Conservation (phyloP, 129 eudicot genomes). For the Cynara cardunculus region DNA sequence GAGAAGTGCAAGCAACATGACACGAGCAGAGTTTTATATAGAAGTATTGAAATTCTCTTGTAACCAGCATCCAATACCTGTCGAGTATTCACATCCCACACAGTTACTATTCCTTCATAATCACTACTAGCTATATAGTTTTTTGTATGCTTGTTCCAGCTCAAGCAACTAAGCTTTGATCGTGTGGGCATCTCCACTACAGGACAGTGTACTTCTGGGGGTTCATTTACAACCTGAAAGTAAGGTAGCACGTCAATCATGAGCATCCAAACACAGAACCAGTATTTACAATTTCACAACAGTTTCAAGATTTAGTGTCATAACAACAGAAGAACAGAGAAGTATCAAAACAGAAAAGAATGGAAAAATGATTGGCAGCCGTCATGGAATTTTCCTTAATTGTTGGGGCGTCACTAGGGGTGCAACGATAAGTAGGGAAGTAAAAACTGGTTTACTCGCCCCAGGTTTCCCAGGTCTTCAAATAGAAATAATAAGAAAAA, state of each 20-base stretch:
- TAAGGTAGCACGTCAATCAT: slow-evolving; percentile 1
- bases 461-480: background rate
- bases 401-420: no score
- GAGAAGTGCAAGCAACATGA: background rate
- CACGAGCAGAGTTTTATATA: background rate
- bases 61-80: slow-evolving; percentile 36
- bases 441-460: background rate
- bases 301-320: background rate
- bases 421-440: background rate
- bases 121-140: slow-evolving; percentile 78
- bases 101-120: slow-evolving; percentile 67
- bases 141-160: slow-evolving; percentile 67
- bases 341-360: background rate
- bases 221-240: slow-evolving; percentile 66
- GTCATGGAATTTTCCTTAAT: background rate
- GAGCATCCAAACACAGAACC: background rate
- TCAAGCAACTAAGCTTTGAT: slow-evolving; percentile 75
- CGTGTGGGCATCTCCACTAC: slow-evolving; percentile 70
- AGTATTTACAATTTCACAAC: background rate
- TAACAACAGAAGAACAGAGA: background rate
- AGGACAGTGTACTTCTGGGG: slow-evolving; percentile 62
- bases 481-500: background rate
- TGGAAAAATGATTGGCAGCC: background rate
- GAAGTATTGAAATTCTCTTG: background rate
- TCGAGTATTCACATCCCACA: slow-evolving; percentile 64